These are phyloP conservation scores for Pachyrhizus erosus DNA, from an alignment of 306 rosid genomes.

Conservation along the genomic window DNA sequence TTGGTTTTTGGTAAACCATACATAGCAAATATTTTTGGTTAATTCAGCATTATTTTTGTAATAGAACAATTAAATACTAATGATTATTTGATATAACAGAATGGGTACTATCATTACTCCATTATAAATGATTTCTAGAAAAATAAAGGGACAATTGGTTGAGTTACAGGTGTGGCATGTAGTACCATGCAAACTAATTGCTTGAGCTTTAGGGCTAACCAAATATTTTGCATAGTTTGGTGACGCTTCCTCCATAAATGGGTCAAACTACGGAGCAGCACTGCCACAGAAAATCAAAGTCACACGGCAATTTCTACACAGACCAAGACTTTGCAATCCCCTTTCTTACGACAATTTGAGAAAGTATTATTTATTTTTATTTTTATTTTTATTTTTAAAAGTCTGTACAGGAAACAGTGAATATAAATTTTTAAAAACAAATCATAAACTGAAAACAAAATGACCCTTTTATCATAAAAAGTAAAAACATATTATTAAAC, in stretches of 20 bases:
- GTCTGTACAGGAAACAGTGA: too few species aligned
- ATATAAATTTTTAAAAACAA: too few species aligned
- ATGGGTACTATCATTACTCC: too few species aligned
- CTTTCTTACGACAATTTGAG: background rate
- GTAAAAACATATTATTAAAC: background rate
- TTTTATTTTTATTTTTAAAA: background rate
- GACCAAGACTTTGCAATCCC: background rate
- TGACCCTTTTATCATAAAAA: too few species aligned
- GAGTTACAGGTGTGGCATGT: background rate
- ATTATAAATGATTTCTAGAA: background rate
- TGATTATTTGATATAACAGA: too few species aligned
- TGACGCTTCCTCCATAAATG: slow-evolving; percentile 5
- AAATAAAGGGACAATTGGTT: background rate
- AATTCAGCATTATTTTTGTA: background rate
- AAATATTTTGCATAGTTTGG: slow-evolving; percentile 23
- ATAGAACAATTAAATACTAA: background rate
- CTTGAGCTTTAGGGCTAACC: background rate
- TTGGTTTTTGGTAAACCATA: background rate
- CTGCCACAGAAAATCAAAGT: background rate
- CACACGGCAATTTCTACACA: background rate
- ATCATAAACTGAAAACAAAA: too few species aligned
- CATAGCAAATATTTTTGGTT: background rate
- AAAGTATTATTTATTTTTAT: background rate
- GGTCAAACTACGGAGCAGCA: background rate
- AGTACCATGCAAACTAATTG: background rate